A percentile compares a stretch with the other conserved stretches of the same genome.
Conservation (phyloP, 148 eudicot species). For the Hydrangea macrophylla region DNA sequence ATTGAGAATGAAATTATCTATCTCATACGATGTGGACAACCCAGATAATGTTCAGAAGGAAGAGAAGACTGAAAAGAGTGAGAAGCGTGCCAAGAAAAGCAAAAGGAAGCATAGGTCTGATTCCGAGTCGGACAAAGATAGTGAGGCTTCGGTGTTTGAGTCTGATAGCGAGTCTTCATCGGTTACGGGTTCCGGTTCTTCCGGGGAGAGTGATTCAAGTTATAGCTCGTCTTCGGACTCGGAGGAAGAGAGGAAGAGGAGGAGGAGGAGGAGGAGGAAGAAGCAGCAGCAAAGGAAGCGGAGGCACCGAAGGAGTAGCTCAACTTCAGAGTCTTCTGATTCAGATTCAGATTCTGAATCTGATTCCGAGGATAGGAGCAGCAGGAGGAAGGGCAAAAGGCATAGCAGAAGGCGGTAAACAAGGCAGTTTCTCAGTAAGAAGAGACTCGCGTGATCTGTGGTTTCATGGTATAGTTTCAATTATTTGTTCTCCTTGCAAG, state of each 20-base stretch:
- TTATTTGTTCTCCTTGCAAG: no score
- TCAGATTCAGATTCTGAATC: no score
- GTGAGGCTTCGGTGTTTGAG: slow-evolving; percentile 61
- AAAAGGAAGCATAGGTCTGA: slow-evolving; percentile 62
- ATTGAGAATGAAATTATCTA: slow-evolving; percentile 45
- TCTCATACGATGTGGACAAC: slow-evolving; percentile 44
- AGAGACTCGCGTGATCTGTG: no score
- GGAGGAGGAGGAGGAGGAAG: slow-evolving; percentile 37
- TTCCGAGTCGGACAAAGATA: slow-evolving; percentile 48
- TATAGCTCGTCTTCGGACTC: slow-evolving; percentile 66
- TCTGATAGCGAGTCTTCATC: slow-evolving; percentile 52
- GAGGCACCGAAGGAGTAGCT: slow-evolving; percentile 47
- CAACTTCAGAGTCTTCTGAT: no score
- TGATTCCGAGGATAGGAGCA: no score
- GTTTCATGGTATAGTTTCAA: neutral
- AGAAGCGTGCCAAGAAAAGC: no score
- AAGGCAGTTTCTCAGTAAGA: neutral
- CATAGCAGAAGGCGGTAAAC: slow-evolving; percentile 45
- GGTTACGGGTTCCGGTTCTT: slow-evolving; percentile 46
- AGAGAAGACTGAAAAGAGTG: no score
- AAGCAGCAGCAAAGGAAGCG: slow-evolving; percentile 40
- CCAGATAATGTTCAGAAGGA: slow-evolving; percentile 40
- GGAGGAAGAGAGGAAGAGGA: slow-evolving; percentile 58
- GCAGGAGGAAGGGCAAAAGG: slow-evolving; percentile 51
- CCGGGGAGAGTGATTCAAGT: slow-evolving; percentile 60